Conservation (phyloP, 352 stramenopile genomes). For the Saprolegnia diclina region DNA sequence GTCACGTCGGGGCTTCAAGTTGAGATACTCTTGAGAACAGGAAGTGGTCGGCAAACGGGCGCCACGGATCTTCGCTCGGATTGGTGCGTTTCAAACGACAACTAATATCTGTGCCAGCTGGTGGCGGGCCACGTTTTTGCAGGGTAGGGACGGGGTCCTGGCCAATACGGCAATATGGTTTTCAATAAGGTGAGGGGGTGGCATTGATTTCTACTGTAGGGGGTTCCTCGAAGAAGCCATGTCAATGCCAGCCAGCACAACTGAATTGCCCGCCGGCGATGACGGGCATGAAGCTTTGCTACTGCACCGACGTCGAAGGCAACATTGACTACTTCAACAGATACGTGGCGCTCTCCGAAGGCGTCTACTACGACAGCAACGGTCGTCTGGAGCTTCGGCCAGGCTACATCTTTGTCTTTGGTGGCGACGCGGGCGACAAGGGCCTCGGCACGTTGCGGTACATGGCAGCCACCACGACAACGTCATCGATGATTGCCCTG, state of each 20-base stretch:
- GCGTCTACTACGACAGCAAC: constrained; percentile 26
- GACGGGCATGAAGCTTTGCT: constrained; percentile 30
- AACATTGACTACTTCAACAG: constrained; percentile 73
- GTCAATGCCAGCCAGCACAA: not conserved
- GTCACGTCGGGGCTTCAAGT: too few relatives aligned
- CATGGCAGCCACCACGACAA: constrained; percentile 14
- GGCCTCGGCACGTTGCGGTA: constrained; percentile 79
- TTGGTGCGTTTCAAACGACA: too few relatives aligned
- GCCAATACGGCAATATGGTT: too few relatives aligned
- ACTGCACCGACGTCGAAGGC: constrained; percentile 74
- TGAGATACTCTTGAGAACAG: too few relatives aligned
- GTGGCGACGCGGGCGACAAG: constrained; percentile 89
- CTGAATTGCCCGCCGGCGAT: not conserved
- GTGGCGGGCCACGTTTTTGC: too few relatives aligned
- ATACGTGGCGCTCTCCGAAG: not conserved
- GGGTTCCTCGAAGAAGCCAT: not conserved
- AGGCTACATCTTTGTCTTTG: constrained; percentile 83
- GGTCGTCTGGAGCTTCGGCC: constrained; percentile 54
- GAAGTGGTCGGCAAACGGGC: too few relatives aligned
- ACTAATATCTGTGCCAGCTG: too few relatives aligned
- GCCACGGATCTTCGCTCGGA: too few relatives aligned
- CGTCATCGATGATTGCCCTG: not conserved
- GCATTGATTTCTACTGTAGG: not conserved
- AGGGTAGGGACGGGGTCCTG: too few relatives aligned
- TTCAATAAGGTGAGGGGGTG: too few relatives aligned